Base-by-base conservation (phyloP, 116 monocot species). In the Trichopus zeylanicus region DNA sequence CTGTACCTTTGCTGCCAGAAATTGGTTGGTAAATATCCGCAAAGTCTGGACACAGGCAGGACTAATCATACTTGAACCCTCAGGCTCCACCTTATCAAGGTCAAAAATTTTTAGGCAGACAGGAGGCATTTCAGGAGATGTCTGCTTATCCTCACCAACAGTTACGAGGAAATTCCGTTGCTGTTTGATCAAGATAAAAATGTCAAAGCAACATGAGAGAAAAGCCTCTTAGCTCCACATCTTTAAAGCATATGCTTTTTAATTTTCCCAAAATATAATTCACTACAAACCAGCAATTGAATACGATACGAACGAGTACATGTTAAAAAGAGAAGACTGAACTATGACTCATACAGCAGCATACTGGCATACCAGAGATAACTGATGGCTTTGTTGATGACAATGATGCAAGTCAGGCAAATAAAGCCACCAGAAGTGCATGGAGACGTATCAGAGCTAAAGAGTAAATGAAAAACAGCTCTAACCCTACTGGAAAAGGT, bases 41-140 rank as follows among this genome's bases (percentile, higher is more conserved):
- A 95, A 66, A 47, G 81, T 95, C 61, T 95, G 95, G 57, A 90
- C 39, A 49, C 95, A 95, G 9, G 77, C 67, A 69, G 95, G 95
- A 75, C 63, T 72, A 22, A 76, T 70, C 25, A 65, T 73, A 62
- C 95, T 95, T 48, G 95, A 90, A 42, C 95, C 84, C 67, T 87
- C 95, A 70, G 81, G 72, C 69, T 90, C 73, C 70, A 87, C 77
- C 80, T 90, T 95, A 67, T 95, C 95, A 29, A 95, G 87, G 59
- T 95, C 90, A 63, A 95, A 95, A 37, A 95, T 70, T 69, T 95
- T 95, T 15, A 90, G 70, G 66, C 90, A 87, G 29, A 83, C 48
- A 28, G 80, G 60, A 59, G 89, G 78, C 42, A 66, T 38, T 62
- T 78, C 75, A 26, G 89, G 70, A 67, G 94, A 72, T 22, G 70